Base-by-base conservation (phyloP, 2,329 filamentous ascomycete genomes). In the Colletotrichum higginsianum region DNA sequence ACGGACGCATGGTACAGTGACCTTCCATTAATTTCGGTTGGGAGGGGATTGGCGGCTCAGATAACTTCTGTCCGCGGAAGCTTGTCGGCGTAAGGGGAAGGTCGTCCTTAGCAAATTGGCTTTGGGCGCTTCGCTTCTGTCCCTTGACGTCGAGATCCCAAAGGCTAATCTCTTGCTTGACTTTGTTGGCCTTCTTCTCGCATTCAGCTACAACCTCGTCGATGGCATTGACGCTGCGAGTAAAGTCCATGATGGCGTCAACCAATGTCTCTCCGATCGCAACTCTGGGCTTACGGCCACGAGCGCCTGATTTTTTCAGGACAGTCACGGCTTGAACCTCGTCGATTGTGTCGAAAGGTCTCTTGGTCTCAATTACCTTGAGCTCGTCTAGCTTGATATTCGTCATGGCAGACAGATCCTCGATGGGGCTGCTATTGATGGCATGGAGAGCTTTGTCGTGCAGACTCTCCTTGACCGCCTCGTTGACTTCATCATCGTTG, bases 1-100 rank as follows among this genome's bases (percentile, higher is more conserved):
- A 98, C 46, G 96, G 92, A 79, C 98, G 98, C 85, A 99, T 91
- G 49, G 88, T 85, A 67, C 96, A 89, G 66, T 93, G 89, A 0
- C 92, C 87, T 40, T 90, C 89, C 93, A 99, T 96, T 63, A 92
- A 88, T 4, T 86, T 82, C 0, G 96, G 96, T 80, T 98, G 94
- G 44, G 87, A 73, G 2, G 84, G 77, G 35, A 89, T 83, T 0
- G 86, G 86, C 11, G 87, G 82, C 6, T 81, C 79, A 13, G 81
- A 77, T 52, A 80, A 79, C 61, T 80, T 82, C 15, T 76, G 75
- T 47, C 71, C 75, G 62, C 79, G 79, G 15, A 82, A 64, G 73
- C 83, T 85, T 15, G 81, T 81, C 8, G 85, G 85, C 2, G 84
- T 86, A 35, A 83, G 79, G 15, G 83, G 83, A 58, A 82, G 77